Base-by-base conservation (phyloP, 345 rosid species). In the Populus simonii region DNA sequence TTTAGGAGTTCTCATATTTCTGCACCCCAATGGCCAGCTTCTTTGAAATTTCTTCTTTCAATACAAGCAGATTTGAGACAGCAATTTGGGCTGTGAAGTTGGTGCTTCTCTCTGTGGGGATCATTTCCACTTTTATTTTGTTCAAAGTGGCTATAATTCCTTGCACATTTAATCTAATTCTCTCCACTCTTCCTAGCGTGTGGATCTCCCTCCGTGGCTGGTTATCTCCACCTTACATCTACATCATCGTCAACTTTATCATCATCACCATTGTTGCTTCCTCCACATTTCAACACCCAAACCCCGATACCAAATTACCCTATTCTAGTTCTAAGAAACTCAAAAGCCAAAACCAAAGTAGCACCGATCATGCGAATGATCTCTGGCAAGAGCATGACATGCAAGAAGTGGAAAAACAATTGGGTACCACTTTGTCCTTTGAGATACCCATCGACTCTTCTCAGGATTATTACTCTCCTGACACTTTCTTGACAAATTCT, bases 151-250 rank as follows among this genome's bases (percentile, higher is more conserved):
- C 82, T 29, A 62, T 86, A 36, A 66, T 87, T 73, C 90, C 90
- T 0, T 86, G 11, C 47, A 38, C 66, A 4, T 69, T 77, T 72
- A 53, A 74, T 53, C 33, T 85, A 49, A 27, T 79, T 75, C 36
- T 78, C 55, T 83, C 83, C 35, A 29, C 68, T 22, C 33, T 84
- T 38, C 89, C 90, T 5, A 20, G 78, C 68, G 27, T 84, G 25
- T 81, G 85, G 83, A 55, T 74, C 82, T 80, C 74, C 36, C 12
- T 86, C 38, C 81, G 82, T 43, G 51, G 59, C 66, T 80, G 83
- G 78, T 70, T 86, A 0, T 81, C 89, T 62, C 92, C 91, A 8
- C 90, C 83, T 17, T 89, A 85, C 80, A 80, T 89, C 36, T 88
- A 84, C 69, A 76, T 89, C 47, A 65, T 89, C 71, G 69, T 88